A percentile compares a stretch with the other conserved stretches of the same genome.
Evolutionary conservation across 2,329 filamentous ascomycete species (phyloP).

Genomic region (Stachybotrys elegans): DNA sequence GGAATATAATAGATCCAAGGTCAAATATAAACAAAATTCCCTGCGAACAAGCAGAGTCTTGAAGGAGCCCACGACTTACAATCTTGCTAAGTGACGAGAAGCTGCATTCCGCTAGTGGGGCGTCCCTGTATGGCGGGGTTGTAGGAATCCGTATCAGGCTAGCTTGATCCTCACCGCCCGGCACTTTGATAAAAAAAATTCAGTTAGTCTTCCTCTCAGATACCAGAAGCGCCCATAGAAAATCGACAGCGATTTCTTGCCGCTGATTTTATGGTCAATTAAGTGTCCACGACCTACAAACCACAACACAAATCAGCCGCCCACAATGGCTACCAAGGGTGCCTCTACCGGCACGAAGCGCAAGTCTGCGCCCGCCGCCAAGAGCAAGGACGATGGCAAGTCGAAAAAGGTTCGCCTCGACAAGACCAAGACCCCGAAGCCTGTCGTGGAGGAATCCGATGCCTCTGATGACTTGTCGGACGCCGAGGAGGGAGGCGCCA

Average conservation of each 20-base stretch:
- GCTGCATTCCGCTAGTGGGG: too few species aligned
- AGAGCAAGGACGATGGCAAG: conserved; percentile 36
- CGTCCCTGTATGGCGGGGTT: conserved; percentile 21
- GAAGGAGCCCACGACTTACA: too few species aligned
- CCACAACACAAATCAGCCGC: conserved; percentile 5
- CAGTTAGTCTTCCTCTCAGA: conserved; percentile 1
- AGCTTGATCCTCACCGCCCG: conserved; percentile 27
- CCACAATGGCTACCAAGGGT: conserved; percentile 44
- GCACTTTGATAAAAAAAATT: conserved; percentile 24
- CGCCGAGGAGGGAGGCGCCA: conserved; percentile 48
- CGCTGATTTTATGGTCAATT: not conserved
- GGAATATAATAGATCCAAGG: too few species aligned
- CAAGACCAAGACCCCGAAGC: conserved; percentile 27
- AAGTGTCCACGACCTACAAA: too few species aligned
- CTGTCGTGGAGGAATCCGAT: conserved; percentile 35
- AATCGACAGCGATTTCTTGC: not conserved
- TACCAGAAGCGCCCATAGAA: too few species aligned
- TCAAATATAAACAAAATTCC: too few species aligned
- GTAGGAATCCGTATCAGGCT: conserved; percentile 11
- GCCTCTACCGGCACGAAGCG: conserved; percentile 48
- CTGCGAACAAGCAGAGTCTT: too few species aligned
- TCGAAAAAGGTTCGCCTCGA: conserved; percentile 48
- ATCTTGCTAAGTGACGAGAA: too few species aligned
- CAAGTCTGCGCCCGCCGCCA: conserved; percentile 43
- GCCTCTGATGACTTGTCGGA: conserved; percentile 42